These are phyloP conservation scores for Ophiostoma piceae DNA, from an alignment of 2,329 filamentous ascomycete species.

Conservation along the genomic window DNA sequence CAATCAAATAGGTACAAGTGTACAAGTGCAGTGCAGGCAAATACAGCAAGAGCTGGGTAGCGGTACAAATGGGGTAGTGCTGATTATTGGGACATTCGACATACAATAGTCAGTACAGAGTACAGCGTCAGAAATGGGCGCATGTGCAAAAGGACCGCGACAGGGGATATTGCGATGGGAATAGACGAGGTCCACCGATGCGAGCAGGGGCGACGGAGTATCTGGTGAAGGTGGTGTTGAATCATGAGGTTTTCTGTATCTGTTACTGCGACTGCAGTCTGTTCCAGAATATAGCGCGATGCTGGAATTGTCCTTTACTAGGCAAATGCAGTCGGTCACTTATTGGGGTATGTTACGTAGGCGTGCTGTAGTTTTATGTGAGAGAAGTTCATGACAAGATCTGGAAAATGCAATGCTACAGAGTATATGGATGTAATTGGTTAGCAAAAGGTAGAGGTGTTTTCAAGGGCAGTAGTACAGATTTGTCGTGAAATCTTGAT, in stretches of 20 bases:
- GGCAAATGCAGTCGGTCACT: background rate
- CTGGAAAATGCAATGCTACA: too few species aligned
- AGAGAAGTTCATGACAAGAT: too few species aligned
- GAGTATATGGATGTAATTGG: too few species aligned
- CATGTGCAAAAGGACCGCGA: background rate
- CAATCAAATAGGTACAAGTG: conserved; percentile 5
- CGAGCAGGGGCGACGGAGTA: conserved; percentile 1
- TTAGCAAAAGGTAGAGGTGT: too few species aligned
- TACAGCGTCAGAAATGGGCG: background rate
- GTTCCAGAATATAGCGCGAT: background rate
- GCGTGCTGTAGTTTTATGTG: background rate
- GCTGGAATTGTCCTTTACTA: background rate
- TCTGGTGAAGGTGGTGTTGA: background rate
- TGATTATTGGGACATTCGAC: too few species aligned
- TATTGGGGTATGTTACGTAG: background rate
- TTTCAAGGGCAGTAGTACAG: too few species aligned
- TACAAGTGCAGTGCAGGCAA: background rate
- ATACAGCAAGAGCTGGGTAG: background rate
- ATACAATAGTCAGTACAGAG: background rate
- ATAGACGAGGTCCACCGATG: conserved; percentile 5
- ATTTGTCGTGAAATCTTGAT: too few species aligned
- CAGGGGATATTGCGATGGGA: background rate
- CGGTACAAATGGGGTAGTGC: background rate
- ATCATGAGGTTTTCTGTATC: too few species aligned
- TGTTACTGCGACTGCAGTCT: too few species aligned